Conservation (phyloP, 345 rosid genomes). For the Eucalyptus camaldulensis region DNA sequence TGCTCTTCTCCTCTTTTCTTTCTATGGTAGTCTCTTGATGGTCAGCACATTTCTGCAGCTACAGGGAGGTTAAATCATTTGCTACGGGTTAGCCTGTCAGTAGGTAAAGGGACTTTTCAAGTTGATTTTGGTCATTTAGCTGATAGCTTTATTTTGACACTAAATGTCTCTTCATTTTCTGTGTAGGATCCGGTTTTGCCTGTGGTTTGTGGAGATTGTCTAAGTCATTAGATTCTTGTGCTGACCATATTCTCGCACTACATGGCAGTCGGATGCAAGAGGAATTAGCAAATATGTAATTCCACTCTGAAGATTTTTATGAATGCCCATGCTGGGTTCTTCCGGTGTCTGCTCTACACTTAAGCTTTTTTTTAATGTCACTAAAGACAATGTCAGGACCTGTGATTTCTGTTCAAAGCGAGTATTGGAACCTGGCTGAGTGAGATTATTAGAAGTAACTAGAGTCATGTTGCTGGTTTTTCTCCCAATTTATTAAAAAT, state of each 20-base stretch:
- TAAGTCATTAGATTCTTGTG: constrained; percentile 24
- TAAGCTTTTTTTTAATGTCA: neutral
- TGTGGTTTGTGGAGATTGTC: constrained; percentile 19
- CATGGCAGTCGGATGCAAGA: constrained; percentile 57
- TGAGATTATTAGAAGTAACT: neutral
- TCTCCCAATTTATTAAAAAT: neutral
- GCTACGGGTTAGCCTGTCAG: constrained; percentile 3
- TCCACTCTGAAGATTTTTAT: neutral
- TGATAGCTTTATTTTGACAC: neutral
- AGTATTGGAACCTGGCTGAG: neutral
- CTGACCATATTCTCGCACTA: constrained; percentile 48
- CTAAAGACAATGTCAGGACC: neutral
- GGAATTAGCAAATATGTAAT: constrained; percentile 72
- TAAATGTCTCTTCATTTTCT: neutral
- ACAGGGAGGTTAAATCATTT: constrained; percentile 18
- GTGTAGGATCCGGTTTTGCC: constrained; percentile 27
- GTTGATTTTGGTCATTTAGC: neutral
- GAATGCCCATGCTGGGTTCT: neutral
- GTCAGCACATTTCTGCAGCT: constrained; percentile 10
- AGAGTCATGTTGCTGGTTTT: neutral
- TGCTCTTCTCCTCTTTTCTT: neutral
- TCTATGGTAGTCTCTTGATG: neutral
- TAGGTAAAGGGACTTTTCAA: constrained; percentile 6
- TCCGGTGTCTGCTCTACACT: neutral
- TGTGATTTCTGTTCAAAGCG: neutral